Base-by-base conservation (phyloP, 2,329 filamentous ascomycete species). In the Aureobasidium sp. region DNA sequence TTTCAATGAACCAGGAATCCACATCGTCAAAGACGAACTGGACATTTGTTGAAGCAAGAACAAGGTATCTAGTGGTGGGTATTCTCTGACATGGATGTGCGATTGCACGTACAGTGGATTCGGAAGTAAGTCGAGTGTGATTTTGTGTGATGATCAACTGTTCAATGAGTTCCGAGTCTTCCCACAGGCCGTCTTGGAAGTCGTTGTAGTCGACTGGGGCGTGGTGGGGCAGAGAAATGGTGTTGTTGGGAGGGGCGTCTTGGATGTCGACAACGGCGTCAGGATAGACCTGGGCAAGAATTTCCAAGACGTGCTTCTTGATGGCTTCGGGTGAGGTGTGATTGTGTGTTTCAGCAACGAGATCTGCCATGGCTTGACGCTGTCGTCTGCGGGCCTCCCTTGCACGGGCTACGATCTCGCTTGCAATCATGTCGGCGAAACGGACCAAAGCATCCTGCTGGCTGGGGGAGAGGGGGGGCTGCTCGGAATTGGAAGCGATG, bases 11-110 rank as follows among this genome's bases (percentile, higher is more conserved):
- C 73, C 76, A 78, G 0, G 74, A 65, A 58, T 79, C 77, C 1
- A 78, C 66, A 43, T 79, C 77, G 47, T 79, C 77, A 51, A 78
- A 78, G 4, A 79, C 73, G 0, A 69, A 64, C 31, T 74, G 73
- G 10, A 78, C 70, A 1, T 79, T 72, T 1, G 69, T 74, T 0
- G 73, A 75, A 1, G 71, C 70, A 2, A 79, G 70, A 0, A 76
- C 68, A 0, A 79, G 67, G 0, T 72, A 69, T 0, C 70, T 74
- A 0, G 69, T 67, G 0, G 64, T 67, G 0, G 67, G 65, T 13
- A 68, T 68, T 2, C 65, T 73, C 35, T 73, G 69, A 55, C 74
- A 76, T 21, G 69, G 69, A 17, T 71, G 67, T 15, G 70, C 66
- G 13, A 79, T 70, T 0, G 71, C 70, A 4, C 77, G 75, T 0